Conservation (phyloP, 495 filamentous ascomycete species). For the Friedmanniomyces endolithicus region DNA sequence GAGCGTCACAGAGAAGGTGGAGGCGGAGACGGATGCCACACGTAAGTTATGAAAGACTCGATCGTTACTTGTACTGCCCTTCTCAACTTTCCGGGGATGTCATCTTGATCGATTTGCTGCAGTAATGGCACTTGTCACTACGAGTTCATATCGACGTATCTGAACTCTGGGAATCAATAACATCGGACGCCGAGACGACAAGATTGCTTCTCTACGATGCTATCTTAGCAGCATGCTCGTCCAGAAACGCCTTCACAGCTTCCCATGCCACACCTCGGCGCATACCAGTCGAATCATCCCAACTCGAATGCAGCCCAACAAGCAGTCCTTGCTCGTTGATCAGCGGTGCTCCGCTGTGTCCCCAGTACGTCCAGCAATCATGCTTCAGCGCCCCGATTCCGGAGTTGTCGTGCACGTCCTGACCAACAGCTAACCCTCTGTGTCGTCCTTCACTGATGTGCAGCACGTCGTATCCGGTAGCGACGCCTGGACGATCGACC, state of each 20-base stretch:
- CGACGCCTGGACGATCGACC: conserved; percentile 10
- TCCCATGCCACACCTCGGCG: conserved; percentile 33
- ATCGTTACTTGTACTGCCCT: too few species aligned
- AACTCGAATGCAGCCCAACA: conserved; percentile 37
- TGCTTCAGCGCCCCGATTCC: conserved; percentile 40
- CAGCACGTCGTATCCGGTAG: conserved; percentile 35
- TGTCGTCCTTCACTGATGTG: conserved; percentile 31
- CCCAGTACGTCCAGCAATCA: conserved; percentile 46
- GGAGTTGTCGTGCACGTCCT: conserved; percentile 35
- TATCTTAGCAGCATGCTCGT: not conserved
- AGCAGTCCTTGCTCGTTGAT: conserved; percentile 26
- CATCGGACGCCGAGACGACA: too few species aligned
- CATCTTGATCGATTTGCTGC: too few species aligned
- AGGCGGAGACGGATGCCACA: too few species aligned
- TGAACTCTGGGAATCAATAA: too few species aligned
- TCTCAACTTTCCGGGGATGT: too few species aligned
- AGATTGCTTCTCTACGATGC: not conserved
- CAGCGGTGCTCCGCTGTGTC: conserved; percentile 38
- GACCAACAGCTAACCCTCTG: conserved; percentile 28
- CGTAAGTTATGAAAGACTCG: too few species aligned
- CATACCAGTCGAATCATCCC: conserved; percentile 38
- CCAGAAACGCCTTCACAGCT: conserved; percentile 26
- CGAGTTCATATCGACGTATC: too few species aligned
- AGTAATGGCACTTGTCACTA: too few species aligned
- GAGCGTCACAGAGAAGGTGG: too few species aligned